Evolutionary conservation across 768 basidiomycete genomes (phyloP).

Genomic region (Boletellus sp.): DNA sequence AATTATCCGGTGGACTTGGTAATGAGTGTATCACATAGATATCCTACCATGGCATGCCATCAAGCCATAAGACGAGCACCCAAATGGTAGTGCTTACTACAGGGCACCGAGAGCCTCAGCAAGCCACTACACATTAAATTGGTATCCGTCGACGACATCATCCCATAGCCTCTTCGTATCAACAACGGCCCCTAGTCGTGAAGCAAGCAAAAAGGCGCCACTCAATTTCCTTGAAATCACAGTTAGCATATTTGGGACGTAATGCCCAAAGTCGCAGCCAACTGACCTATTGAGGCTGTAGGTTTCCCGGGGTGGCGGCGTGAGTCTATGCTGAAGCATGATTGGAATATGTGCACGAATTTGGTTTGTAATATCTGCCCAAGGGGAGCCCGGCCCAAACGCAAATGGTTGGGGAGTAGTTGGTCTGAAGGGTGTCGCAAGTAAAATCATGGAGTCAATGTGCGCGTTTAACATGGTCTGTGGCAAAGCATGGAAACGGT

Average conservation of each 20-base stretch:
- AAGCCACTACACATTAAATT: conserved; percentile 6
- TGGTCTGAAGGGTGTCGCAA: conserved; percentile 80
- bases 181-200: conserved; percentile 68
- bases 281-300: conserved; percentile 86
- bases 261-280: conserved; percentile 3
- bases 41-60: neutral
- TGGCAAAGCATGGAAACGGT: neutral
- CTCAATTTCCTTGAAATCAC: conserved; percentile 59
- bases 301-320: conserved; percentile 91
- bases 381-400: conserved; percentile 66
- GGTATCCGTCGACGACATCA: conserved; percentile 42
- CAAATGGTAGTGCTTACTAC: conserved; percentile 1
- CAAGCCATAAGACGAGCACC: neutral
- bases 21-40: neutral
- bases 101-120: neutral
- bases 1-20: neutral
- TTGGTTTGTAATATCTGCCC: conserved; percentile 68
- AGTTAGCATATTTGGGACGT: neutral
- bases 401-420: conserved; percentile 65
- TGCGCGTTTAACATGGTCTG: conserved; percentile 85
- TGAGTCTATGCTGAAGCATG: conserved; percentile 85
- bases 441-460: conserved; percentile 73
- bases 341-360: conserved; percentile 82
- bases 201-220: conserved; percentile 75
- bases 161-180: conserved; percentile 79